Percentiles rank a stretch among this genome's conserved stretches.
Conservation (phyloP, 1,139 yeast genomes). For the Diutina mesorugosa region DNA sequence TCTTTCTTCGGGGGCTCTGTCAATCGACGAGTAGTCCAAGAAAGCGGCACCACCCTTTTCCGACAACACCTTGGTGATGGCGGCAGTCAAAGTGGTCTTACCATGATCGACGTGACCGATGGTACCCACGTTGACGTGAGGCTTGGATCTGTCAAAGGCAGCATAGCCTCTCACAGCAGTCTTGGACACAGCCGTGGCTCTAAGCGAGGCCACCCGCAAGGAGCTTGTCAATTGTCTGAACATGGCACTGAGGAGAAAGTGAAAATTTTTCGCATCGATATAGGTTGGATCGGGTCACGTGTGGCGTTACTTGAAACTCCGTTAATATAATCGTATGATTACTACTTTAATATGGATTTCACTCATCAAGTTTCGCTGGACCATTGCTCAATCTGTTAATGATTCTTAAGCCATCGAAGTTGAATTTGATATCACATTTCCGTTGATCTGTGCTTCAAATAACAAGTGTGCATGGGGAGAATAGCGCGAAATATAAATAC, state of each 20-base stretch:
- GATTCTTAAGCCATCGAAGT: too few relatives aligned
- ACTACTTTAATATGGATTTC: too few relatives aligned
- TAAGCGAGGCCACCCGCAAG: slow-evolving; percentile 11
- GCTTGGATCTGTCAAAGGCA: slow-evolving; percentile 81
- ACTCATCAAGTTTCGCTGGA: too few relatives aligned
- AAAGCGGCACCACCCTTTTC: slow-evolving; percentile 84
- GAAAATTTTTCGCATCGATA: background rate
- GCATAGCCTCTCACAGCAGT: slow-evolving; percentile 38
- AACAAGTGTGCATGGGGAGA: too few relatives aligned
- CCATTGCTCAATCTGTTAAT: too few relatives aligned
- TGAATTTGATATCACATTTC: too few relatives aligned
- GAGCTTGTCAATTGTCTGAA: slow-evolving; percentile 11
- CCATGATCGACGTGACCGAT: slow-evolving; percentile 95
- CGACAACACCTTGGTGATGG: slow-evolving; percentile 90
- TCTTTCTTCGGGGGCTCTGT: slow-evolving; percentile 98
- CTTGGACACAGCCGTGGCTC: slow-evolving; percentile 8
- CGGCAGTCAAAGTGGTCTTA: slow-evolving; percentile 95
- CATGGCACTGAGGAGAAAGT: slow-evolving; percentile 7
- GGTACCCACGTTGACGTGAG: slow-evolving; percentile 94
- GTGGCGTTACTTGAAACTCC: background rate
- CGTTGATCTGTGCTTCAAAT: too few relatives aligned
- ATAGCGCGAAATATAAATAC: too few relatives aligned
- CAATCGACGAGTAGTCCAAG: slow-evolving; percentile 87
- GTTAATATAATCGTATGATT: too few relatives aligned
- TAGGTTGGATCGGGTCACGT: background rate